Conservation (phyloP, 805 yeast genomes). For the Yamadazyma philogaea region DNA sequence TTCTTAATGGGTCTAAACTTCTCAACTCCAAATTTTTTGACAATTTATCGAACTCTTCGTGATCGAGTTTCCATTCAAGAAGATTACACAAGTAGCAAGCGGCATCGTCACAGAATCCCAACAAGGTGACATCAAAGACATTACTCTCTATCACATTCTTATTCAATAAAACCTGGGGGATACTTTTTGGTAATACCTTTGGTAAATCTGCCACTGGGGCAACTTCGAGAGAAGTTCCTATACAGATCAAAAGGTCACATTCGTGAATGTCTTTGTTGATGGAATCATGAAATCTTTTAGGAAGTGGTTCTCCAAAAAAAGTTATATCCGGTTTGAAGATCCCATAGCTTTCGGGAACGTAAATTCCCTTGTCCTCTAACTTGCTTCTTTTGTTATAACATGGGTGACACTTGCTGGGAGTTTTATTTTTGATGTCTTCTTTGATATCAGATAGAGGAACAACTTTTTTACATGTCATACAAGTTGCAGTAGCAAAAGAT, state of each 20-base stretch:
- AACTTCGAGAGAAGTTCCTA: slow-evolving; percentile 82
- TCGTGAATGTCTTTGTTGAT: slow-evolving; percentile 51
- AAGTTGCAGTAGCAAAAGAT: slow-evolving; percentile 65
- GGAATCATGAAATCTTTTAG: slow-evolving; percentile 33
- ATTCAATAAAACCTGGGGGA: slow-evolving; percentile 41
- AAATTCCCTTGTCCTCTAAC: slow-evolving; percentile 24
- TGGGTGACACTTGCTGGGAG: slow-evolving; percentile 54
- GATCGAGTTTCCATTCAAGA: slow-evolving; percentile 38
- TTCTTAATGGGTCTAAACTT: not conserved
- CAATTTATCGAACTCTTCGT: slow-evolving; percentile 21
- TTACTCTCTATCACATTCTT: slow-evolving; percentile 34
- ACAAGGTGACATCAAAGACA: slow-evolving; percentile 37
- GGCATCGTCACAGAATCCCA: slow-evolving; percentile 42
- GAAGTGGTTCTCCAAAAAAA: slow-evolving; percentile 72
- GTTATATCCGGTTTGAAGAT: slow-evolving; percentile 91
- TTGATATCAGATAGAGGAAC: slow-evolving; percentile 45
- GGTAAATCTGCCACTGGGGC: slow-evolving; percentile 44
- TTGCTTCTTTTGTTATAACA: slow-evolving; percentile 24
- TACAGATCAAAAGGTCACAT: slow-evolving; percentile 77
- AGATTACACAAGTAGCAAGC: slow-evolving; percentile 31
- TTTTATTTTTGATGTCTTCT: slow-evolving; percentile 46
- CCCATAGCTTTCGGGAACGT: slow-evolving; percentile 27
- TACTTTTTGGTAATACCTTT: slow-evolving; percentile 27
- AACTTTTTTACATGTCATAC: slow-evolving; percentile 70
- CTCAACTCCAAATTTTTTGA: not conserved